Base-by-base conservation (phyloP, 2,329 filamentous ascomycete species). In the Plenodomus tracheiphilus region DNA sequence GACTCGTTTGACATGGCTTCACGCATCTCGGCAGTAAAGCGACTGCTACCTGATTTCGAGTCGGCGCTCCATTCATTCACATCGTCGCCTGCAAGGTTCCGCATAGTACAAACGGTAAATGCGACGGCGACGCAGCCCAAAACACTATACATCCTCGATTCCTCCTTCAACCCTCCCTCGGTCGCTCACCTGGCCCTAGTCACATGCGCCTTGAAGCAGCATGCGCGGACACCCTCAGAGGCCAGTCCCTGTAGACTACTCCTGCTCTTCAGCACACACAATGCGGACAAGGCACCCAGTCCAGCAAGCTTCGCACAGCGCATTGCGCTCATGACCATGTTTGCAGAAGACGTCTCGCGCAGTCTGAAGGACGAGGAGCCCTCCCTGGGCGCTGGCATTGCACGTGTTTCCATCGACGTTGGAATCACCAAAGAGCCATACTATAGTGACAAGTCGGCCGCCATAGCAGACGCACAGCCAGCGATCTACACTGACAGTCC, bases 371-470 rank as follows among this genome's bases (percentile, higher is more conserved):
- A 34, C 2, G 40, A 37, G 15, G 25, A 45, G 39, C 15, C 47
- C 4, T 18, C 49, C 25, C 32, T 49, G 30, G 39, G 45, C 2
- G 39, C 22, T 35, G 48, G 51, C 9, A 21, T 54, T 5, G 30
- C 52, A 15, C 46, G 66, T 34, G 43, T 77, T 0, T 56, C 74
- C 2, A 74, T 80, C 16, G 88, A 92, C 57, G 79, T 93, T 32
- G 88, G 80, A 1, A 78, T 94, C 1, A 90, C 87, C 0, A 87
- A 81, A 30, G 78, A 82, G 61, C 86, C 89, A 0, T 91, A 86
- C 66, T 94, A 93, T 61, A 83, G 84, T 49, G 85, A 86, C 62
- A 93, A 93, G 73, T 83, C 84, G 7, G 58, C 64, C 11, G 83
- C 82, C 1, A 84, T 92, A 21, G 73, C 77, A 0, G 73, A 74